Evolutionary conservation across 805 yeast genomes (phyloP).

Genomic region (Sugiyamaella qingdaonensis): DNA sequence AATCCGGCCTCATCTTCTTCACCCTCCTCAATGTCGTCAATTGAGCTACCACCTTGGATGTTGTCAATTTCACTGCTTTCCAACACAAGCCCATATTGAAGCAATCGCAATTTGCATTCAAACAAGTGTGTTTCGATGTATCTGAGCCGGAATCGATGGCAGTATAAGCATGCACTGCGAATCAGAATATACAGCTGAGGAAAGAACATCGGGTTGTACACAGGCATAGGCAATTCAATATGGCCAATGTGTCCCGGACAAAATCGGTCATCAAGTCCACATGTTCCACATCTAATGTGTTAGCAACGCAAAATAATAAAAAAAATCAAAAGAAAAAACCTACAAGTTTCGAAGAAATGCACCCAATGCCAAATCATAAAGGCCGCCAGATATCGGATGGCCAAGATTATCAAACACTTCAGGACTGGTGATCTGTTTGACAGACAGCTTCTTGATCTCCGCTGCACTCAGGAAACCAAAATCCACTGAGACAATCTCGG

Average conservation of each 20-base stretch:
- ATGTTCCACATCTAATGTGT: conserved; percentile 65
- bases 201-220: conserved; percentile 92
- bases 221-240: conserved; percentile 92
- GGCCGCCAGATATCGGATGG: conserved; percentile 90
- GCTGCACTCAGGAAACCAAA: conserved; percentile 78
- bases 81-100: conserved; percentile 83
- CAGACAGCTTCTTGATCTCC: conserved; percentile 83
- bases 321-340: conserved; percentile 9
- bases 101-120: conserved; percentile 70
- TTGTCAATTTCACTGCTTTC: conserved; percentile 74
- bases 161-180: conserved; percentile 81
- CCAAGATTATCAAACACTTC: conserved; percentile 94
- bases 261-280: conserved; percentile 89
- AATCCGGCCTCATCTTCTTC: conserved; percentile 35
- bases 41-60: conserved; percentile 37
- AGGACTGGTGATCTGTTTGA: conserved; percentile 93
- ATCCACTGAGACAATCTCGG: conserved; percentile 88
- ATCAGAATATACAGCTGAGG: conserved; percentile 81
- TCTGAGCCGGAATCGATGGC: conserved; percentile 78
- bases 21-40: conserved; percentile 45
- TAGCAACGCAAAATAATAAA: neutral
- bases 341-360: conserved; percentile 77
- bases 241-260: conserved; percentile 99
- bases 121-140: conserved; percentile 66
- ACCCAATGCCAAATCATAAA: conserved; percentile 92